Evolutionary conservation across 2,329 filamentous ascomycete species (phyloP).

Genomic region (Penicillium sp.): DNA sequence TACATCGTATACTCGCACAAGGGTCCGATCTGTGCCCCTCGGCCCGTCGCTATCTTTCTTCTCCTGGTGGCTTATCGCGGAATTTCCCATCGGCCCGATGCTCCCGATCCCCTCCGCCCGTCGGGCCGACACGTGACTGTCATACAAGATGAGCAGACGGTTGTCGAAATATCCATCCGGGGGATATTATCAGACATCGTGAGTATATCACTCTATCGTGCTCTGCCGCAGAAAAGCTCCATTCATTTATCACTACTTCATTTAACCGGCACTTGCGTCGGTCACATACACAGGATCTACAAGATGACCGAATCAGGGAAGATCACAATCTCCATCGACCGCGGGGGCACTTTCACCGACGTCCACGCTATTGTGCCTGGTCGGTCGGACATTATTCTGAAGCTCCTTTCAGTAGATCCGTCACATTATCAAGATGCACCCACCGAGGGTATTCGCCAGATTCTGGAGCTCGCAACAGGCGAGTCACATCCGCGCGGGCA

Average conservation of each 20-base stretch:
- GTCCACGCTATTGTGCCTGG: conserved; percentile 44
- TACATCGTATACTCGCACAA: background rate
- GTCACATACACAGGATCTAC: background rate
- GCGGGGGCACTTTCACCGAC: conserved; percentile 49
- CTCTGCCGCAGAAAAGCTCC: background rate
- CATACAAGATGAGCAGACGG: conserved; percentile 8
- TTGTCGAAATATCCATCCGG: background rate
- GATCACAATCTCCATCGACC: conserved; percentile 44
- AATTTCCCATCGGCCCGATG: conserved; percentile 26
- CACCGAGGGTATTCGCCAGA: conserved; percentile 81
- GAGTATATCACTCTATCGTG: conserved; percentile 15
- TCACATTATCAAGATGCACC: conserved; percentile 56
- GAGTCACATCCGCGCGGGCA: conserved; percentile 40
- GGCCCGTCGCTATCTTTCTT: background rate
- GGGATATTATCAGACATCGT: conserved; percentile 2
- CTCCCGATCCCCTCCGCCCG: conserved; percentile 17
- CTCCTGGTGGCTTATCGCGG: background rate
- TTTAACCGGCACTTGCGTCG: background rate
- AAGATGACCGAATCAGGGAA: conserved; percentile 34
- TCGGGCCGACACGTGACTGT: conserved; percentile 39
- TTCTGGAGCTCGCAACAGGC: conserved; percentile 50
- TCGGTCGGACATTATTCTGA: conserved; percentile 43
- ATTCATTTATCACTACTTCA: background rate
- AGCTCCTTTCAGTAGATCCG: conserved; percentile 47
- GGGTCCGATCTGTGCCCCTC: background rate